Evolutionary conservation across 345 rosid genomes (phyloP).

Genomic region (Corchorus olitorius): DNA sequence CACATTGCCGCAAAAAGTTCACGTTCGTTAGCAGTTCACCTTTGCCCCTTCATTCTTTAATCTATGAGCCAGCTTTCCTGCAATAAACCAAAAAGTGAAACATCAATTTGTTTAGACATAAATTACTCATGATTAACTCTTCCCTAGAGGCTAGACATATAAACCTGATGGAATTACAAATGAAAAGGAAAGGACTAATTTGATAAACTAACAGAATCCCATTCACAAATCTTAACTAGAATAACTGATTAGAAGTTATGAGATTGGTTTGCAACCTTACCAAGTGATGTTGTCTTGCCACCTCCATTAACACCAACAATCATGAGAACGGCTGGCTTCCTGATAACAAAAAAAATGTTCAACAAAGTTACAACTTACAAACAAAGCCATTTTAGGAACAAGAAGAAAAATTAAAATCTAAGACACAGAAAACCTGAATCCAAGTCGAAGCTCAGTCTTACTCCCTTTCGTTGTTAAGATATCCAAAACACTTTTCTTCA

Average conservation of each 20-base stretch:
- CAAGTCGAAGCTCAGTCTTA: slow-evolving; percentile 85
- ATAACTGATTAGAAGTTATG: neutral
- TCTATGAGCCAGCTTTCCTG: slow-evolving; percentile 94
- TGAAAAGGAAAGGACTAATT: neutral
- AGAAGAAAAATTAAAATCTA: neutral
- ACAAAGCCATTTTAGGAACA: neutral
- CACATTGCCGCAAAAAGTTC: slow-evolving; percentile 11
- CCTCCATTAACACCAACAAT: slow-evolving; percentile 95
- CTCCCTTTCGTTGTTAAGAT: slow-evolving; percentile 64
- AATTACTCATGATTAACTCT: neutral
- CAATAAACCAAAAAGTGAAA: slow-evolving; percentile 16
- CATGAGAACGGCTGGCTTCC: slow-evolving; percentile 93
- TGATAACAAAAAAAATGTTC: slow-evolving; percentile 31
- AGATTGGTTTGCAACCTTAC: slow-evolving; percentile 39
- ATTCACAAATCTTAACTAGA: neutral
- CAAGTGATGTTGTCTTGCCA: slow-evolving; percentile 97
- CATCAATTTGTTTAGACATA: slow-evolving; percentile 11
- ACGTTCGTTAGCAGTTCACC: slow-evolving; percentile 43
- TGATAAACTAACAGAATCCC: neutral
- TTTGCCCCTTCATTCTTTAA: slow-evolving; percentile 83
- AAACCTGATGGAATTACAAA: neutral
- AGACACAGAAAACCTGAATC: slow-evolving; percentile 58
- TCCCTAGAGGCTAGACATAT: neutral
- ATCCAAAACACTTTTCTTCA: slow-evolving; percentile 77
- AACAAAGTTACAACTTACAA: neutral